phyloP scores from a whole-genome alignment of 2,329 filamentous ascomycete species.

The Alternaria metachromatica region DNA sequence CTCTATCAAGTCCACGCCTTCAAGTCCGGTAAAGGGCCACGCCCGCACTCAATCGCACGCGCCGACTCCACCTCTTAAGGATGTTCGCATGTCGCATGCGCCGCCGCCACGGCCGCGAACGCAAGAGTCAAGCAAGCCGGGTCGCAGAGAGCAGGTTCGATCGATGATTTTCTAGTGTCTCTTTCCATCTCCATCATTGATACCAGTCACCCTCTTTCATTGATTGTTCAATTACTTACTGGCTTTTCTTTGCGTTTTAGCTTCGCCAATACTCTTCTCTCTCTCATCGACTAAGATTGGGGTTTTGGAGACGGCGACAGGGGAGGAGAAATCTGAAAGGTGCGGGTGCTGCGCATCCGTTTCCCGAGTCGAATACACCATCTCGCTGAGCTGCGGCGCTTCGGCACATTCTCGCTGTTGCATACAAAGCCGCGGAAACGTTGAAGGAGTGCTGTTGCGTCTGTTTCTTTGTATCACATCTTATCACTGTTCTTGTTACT shows the following conservation, averaged over 20 bases:
- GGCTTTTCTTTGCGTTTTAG: slow-evolving; percentile 33
- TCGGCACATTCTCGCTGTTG: background rate
- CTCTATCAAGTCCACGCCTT: slow-evolving; percentile 29
- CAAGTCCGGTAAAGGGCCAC: slow-evolving; percentile 42
- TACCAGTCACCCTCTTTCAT: slow-evolving; percentile 25
- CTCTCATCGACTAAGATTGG: slow-evolving; percentile 29
- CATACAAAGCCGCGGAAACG: background rate
- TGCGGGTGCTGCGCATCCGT: slow-evolving; percentile 27
- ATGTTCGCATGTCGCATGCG: slow-evolving; percentile 32
- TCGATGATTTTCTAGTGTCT: slow-evolving; percentile 50
- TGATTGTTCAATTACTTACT: slow-evolving; percentile 35
- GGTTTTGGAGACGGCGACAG: slow-evolving; percentile 21
- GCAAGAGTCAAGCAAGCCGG: slow-evolving; percentile 29
- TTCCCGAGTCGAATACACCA: background rate
- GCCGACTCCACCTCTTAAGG: slow-evolving; percentile 41
- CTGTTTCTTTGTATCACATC: background rate
- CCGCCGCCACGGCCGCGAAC: slow-evolving; percentile 40
- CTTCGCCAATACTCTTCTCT: slow-evolving; percentile 26
- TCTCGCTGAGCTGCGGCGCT: background rate
- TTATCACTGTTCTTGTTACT: slow-evolving; percentile 13
- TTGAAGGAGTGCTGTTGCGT: background rate
- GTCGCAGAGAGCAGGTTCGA: slow-evolving; percentile 49
- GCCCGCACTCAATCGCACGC: slow-evolving; percentile 42
- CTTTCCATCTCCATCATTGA: slow-evolving; percentile 29
- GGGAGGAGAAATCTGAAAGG: slow-evolving; percentile 10